Evolutionary conservation across 345 rosid genomes (phyloP).

Genomic region (Eucalyptus rudis): DNA sequence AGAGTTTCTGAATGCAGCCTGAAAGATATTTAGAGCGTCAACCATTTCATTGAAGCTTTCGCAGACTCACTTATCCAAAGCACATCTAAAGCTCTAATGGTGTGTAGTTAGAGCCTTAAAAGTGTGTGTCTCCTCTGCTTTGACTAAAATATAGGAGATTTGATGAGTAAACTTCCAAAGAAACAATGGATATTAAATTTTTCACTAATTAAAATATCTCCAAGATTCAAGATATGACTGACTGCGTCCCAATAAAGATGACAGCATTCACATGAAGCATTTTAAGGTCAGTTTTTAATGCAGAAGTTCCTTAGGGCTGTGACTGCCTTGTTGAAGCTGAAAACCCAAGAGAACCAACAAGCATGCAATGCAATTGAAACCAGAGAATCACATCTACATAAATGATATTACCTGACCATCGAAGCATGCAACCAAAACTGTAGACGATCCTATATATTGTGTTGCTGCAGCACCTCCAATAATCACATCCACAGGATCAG

Average conservation of each 20-base stretch:
- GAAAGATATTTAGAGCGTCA: not conserved
- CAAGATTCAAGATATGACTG: not conserved
- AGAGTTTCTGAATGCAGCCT: not conserved
- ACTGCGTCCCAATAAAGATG: not conserved
- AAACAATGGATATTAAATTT: not conserved
- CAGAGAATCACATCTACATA: not conserved
- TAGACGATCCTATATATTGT: slow-evolving; percentile 42
- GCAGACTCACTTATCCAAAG: not conserved
- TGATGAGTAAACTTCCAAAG: not conserved
- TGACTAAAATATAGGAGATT: not conserved
- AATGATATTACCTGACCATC: slow-evolving; percentile 37
- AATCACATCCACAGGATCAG: slow-evolving; percentile 40
- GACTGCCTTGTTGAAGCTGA: not conserved
- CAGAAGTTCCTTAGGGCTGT: not conserved
- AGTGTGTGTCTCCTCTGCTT: not conserved
- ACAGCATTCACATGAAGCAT: not conserved
- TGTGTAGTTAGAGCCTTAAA: not conserved
- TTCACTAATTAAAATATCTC: not conserved
- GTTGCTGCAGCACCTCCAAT: slow-evolving; percentile 37
- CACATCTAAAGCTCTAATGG: not conserved
- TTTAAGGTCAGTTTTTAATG: not conserved
- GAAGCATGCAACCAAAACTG: slow-evolving; percentile 57
- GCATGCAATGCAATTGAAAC: not conserved
- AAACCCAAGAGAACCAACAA: not conserved
- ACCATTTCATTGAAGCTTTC: not conserved